Evolutionary conservation across 257 asterid species (phyloP), one percentile per base, ranked within the genome.

Genomic region (Solanum raphanifolium): DNA sequence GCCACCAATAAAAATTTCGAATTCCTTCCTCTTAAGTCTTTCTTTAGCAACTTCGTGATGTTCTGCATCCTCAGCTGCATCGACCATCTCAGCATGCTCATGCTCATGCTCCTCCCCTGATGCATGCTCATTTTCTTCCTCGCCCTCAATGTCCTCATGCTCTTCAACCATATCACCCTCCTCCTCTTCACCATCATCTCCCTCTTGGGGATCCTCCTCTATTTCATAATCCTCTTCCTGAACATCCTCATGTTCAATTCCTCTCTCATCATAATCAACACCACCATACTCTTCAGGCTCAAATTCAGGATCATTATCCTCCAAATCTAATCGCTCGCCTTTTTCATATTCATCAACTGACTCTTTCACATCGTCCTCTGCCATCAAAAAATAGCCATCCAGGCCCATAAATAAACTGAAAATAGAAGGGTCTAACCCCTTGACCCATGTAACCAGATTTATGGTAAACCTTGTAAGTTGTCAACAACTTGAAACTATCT

Each of bases 1-100:
- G 66, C 99, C 99, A 75, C 99, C 99, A 52, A 97, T 97, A 92
- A 96, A 97, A 82, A 97, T 90, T 91, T 97, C 99, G 87, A 96
- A 97, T 87, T 97, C 99, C 91, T 97, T 97, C 82, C 99, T 90
- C 92, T 97, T 97, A 88, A 96, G 97, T 86, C 99, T 94, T 92
- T 97, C 99, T 84, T 94, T 93, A 89, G 94, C 89, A 84, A 95
- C 88, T 87, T 95, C 93, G 21, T 95, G 98, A 89, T 96, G 99
- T 86, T 97, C 99, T 71, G 93, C 98, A 82, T 96, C 98, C 88
- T 97, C 99, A 4, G 93, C 95, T 91, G 93, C 93, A 89, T 94
- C 94, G 91, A 83, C 91, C 93, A 94, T 90, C 83, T 92, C 94
- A 85, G 91, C 84, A 78, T 89, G 65, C 65, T 55, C 62, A 52